phyloP scores from a whole-genome alignment of 345 rosid genomes.

The Acer negundo region DNA sequence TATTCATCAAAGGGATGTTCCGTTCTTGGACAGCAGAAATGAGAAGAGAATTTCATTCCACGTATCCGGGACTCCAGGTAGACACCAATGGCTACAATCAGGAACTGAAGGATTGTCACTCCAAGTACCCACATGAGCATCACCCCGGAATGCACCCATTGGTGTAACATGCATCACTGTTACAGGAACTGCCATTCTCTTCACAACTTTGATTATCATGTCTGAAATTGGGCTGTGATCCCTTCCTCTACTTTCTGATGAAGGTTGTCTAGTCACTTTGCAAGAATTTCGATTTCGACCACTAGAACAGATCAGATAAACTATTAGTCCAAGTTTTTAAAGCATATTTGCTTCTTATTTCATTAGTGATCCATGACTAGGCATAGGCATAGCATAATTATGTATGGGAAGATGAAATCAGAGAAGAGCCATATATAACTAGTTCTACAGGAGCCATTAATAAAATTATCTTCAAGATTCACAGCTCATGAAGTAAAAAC shows the following conservation, averaged over 20 bases:
- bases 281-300: conserved; percentile 47
- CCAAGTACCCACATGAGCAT: conserved; percentile 71
- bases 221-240: conserved; percentile 51
- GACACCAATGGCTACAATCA: conserved; percentile 82
- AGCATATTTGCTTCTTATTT: neutral
- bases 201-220: conserved; percentile 37
- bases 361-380: neutral
- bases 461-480: too few relatives aligned
- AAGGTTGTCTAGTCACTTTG: conserved; percentile 58
- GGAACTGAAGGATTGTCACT: conserved; percentile 62
- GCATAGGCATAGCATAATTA: neutral
- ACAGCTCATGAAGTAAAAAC: too few relatives aligned
- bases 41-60: conserved; percentile 66
- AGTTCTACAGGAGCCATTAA: too few relatives aligned
- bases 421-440: neutral
- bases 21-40: conserved; percentile 31
- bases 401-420: neutral
- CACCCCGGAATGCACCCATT: conserved; percentile 67
- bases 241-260: conserved; percentile 39
- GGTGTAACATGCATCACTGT: conserved; percentile 61
- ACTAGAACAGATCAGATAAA: conserved; percentile 33
- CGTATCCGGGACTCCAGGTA: conserved; percentile 72
- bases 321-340: conserved; percentile 8
- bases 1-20: neutral
- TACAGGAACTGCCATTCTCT: conserved; percentile 43